These are phyloP conservation scores for Chlorella sp. DNA, from an alignment of 139 green algal species.

Conservation along the genomic window DNA sequence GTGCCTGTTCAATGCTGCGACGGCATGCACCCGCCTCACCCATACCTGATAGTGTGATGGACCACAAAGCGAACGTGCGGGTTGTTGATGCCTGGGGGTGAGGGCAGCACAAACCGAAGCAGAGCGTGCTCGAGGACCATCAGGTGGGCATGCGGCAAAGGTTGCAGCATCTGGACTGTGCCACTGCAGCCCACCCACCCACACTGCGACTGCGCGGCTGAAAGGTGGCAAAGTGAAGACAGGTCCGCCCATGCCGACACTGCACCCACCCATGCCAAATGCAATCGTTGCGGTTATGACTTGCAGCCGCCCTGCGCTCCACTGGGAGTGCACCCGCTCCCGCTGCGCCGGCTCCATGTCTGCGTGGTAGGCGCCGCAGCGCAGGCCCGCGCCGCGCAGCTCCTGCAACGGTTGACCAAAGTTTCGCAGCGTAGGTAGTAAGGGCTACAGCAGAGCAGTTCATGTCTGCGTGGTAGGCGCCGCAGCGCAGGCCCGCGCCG, in stretches of 20 bases:
- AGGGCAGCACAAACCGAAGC: neutral
- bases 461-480: constrained; percentile 92
- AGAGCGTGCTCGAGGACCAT: no score
- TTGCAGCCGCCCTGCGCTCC: constrained; percentile 17
- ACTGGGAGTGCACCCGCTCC: constrained; percentile 29
- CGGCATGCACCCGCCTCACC: neutral
- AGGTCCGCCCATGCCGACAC: no score
- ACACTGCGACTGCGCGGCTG: no score
- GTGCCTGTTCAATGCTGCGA: no score
- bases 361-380: constrained; percentile 84
- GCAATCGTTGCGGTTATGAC: constrained; percentile 89
- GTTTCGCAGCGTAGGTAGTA: no score
- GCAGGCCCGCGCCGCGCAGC: constrained; percentile 65
- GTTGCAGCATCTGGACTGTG: no score
- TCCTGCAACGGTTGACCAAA: no score
- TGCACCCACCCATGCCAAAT: constrained; percentile 78
- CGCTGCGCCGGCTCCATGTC: constrained; percentile 71
- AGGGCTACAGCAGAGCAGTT: no score
- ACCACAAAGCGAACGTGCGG: constrained; percentile 28
- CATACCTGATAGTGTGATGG: constrained; percentile 33
- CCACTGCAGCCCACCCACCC: no score
- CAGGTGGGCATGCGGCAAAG: no score
- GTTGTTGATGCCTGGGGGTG: constrained; percentile 70
- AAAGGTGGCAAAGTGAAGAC: no score
- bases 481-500: constrained; percentile 55